Base-by-base conservation (phyloP, 75 land plant genomes). In the Sequoiadendron giganteum region DNA sequence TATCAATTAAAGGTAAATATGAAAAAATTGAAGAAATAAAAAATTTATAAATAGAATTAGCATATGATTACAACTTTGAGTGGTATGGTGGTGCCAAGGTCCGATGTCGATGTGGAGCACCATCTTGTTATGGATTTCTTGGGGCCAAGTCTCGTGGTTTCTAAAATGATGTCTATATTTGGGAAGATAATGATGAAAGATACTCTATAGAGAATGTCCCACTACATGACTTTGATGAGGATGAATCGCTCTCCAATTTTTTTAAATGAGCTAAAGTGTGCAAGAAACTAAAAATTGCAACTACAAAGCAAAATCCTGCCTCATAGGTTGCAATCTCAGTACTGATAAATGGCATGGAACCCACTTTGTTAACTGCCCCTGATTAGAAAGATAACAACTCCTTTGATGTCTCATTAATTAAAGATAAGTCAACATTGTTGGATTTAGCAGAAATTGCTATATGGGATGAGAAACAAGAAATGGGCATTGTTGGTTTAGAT, bases 1-100 rank as follows among this genome's bases (percentile, higher is more conserved):
- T 36, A 36, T 0, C 38, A 36, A 36, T 0, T 36, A 0, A 36
- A 36, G 38, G 0, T 36, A 36, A 36, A 36, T 36, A 36, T 36
- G 38, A 36, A 0, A 0, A 36, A 36, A 36, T 36, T 36, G 38
- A 36, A 0, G 38, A 36, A 36, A n/a, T n/a, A n/a, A n/a, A n/a
- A n/a, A n/a, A n/a, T n/a, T n/a, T n/a, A n/a, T n/a, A n/a, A n/a
- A n/a, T n/a, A 75, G 98, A 96, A 86, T 79, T 96, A 73, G 85
- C 94, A 11, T 96, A 96, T 90, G 91, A 96, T 78, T 96, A 96
- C 86, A 95, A 95, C 43, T 94, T 96, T 90, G 96, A 96, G 88
- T 96, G 96, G 95, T 95, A 90, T 94, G 98, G 96, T 76, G 98
- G 96, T 40, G 87, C 92, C 34, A 96, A 92, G 80, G 93, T 96